These are phyloP conservation scores for Poteriospumella lacustris DNA, from an alignment of 108 stramenopile species.

Conservation along the genomic window DNA sequence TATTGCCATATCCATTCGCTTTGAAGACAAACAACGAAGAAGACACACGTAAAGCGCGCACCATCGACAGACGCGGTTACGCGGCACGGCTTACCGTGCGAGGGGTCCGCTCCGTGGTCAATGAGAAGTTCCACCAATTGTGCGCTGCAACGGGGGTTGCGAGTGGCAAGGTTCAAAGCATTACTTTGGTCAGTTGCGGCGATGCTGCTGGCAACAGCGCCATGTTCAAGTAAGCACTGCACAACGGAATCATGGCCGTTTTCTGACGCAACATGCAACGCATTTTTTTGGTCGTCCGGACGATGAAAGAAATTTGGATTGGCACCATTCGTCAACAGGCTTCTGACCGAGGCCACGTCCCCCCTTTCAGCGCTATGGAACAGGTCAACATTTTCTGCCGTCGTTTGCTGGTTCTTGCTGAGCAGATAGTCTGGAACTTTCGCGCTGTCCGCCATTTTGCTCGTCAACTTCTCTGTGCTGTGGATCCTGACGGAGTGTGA, in stretches of 20 bases:
- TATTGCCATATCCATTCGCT: conserved; percentile 8
- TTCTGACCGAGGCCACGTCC: neutral
- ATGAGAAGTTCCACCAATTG: too few relatives aligned
- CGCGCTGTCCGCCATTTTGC: too few relatives aligned
- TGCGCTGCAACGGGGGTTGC: too few relatives aligned
- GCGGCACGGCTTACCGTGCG: too few relatives aligned
- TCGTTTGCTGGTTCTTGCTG: neutral
- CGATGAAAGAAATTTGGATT: neutral
- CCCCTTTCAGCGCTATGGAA: neutral
- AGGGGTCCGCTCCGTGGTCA: too few relatives aligned
- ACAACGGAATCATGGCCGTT: neutral
- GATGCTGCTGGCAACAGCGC: neutral
- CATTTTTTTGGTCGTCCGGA: conserved; percentile 7
- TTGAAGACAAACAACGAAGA: too few relatives aligned
- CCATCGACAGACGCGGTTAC: too few relatives aligned
- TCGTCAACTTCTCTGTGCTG: too few relatives aligned
- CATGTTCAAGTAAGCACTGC: neutral
- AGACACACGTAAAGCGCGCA: too few relatives aligned
- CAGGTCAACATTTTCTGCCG: neutral
- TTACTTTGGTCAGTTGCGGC: neutral
- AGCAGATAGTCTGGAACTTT: neutral
- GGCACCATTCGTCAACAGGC: neutral
- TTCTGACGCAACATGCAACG: neutral
- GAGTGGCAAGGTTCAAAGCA: neutral
- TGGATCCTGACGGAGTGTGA: too few relatives aligned